Evolutionary conservation across 202 grass and related monocot genomes (phyloP).

Genomic region (Zizania palustris): DNA sequence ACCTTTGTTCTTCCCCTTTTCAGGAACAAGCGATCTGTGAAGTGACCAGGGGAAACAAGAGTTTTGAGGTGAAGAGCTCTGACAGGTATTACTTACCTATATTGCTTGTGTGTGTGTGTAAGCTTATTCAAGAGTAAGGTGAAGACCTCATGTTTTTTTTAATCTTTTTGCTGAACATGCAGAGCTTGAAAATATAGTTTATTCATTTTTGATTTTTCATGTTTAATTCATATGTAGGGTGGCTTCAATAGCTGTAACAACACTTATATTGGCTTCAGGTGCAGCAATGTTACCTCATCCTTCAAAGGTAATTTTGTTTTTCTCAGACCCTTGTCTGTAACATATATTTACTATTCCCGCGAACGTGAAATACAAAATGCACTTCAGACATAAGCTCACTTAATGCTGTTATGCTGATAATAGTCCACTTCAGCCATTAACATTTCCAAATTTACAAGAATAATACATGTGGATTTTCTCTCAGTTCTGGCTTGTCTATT

Average conservation of each 20-base stretch:
- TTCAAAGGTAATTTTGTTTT: conserved; percentile 64
- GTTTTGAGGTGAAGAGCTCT: conserved; percentile 40
- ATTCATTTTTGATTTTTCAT: conserved; percentile 24
- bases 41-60: conserved; percentile 34
- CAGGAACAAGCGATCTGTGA: conserved; percentile 56
- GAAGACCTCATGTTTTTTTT: conserved; percentile 21
- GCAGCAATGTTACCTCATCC: conserved; percentile 90
- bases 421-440: not conserved
- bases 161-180: conserved; percentile 21
- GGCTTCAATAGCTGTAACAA: conserved; percentile 42
- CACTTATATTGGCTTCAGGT: conserved; percentile 67
- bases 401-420: not conserved
- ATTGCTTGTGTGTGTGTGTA: conserved; percentile 11
- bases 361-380: not conserved
- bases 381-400: not conserved
- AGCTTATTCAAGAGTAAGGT: conserved; percentile 13
- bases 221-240: conserved; percentile 59
- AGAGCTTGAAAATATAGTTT: conserved; percentile 12
- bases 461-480: not conserved
- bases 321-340: not conserved
- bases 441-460: not conserved
- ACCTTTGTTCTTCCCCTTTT: conserved; percentile 4
- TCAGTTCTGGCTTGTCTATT: conserved; percentile 4
- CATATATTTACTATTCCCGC: not conserved
- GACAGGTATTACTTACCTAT: conserved; percentile 54